Evolutionary conservation across 2,329 filamentous ascomycete genomes (phyloP), one percentile per base, ranked within the genome.

Genomic region (Beauveria brongniartii): DNA sequence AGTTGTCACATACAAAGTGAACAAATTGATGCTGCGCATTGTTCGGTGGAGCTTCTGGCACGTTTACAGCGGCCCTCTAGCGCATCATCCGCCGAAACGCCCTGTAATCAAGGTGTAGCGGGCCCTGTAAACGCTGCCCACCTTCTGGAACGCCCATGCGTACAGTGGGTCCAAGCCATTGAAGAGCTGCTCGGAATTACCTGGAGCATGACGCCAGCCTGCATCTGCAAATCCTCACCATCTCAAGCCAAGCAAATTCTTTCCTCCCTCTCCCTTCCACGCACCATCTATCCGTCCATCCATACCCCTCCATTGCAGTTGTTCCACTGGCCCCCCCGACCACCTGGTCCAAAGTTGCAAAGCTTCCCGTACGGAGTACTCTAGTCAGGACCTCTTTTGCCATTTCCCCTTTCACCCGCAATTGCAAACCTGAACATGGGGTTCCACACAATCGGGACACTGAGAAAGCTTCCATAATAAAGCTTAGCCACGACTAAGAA

Each of bases 371-470:
- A 12, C 30, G 10, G 30, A 34, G 10, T 34, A 37, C 47, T 26
- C 37, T 59, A 59, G 56, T 59, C 56, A 59, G 55, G 56, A n/a
- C n/a, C 43, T 40, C 53, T 22, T 43, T 10, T 14, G 30, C 37
- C 55, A 22, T 44, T 37, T 53, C 46, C 48, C 24, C 24, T 54
- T 47, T 22, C 28, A 18, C 51, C 12, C 22, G 24, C 46, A n/a
- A 37, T 14, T 14, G 44, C 26, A 26, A 26, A 56, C 34, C 24
- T 44, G 46, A 37, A 14, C 55, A 43, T 50, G 37, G 37, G 55
- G 47, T 47, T 58, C 55, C 55, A 58, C 56, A 44, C 56, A 52
- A 44, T 58, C 51, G 55, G 30, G 22, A 58, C 55, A 16, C 46
- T 43, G 22, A 59, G 37, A 58, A 59, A 43, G 55, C 44, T 57